These are phyloP conservation scores for Metarhizium sp. DNA, from an alignment of 2,329 filamentous ascomycete genomes.

Conservation along the genomic window DNA sequence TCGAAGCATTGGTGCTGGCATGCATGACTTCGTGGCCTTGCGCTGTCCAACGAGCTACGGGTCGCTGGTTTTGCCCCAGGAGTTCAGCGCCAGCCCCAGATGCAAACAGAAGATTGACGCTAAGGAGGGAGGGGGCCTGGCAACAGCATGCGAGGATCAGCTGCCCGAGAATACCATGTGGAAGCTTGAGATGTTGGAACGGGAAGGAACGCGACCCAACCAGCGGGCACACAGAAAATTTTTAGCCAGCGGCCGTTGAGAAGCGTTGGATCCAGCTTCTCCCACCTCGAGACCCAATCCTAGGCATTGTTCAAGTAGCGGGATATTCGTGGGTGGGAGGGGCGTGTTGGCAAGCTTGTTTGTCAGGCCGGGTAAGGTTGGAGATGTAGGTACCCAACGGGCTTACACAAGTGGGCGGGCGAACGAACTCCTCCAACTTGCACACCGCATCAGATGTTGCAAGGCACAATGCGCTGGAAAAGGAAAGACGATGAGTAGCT, in stretches of 20 bases:
- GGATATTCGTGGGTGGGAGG: not conserved
- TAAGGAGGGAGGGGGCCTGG: not conserved
- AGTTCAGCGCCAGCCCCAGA: not conserved
- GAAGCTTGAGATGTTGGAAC: not conserved
- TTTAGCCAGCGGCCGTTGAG: not conserved
- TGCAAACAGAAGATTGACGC: not conserved
- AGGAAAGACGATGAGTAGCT: not conserved
- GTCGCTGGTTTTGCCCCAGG: not conserved
- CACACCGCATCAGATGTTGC: constrained; percentile 3
- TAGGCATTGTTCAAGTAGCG: not conserved
- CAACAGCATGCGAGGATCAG: not conserved
- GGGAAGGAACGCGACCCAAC: not conserved
- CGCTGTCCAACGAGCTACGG: constrained; percentile 10
- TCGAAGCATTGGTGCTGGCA: constrained; percentile 12
- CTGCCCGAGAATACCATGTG: not conserved
- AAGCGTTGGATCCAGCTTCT: not conserved
- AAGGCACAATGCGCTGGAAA: not conserved
- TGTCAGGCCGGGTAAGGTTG: not conserved
- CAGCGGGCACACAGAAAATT: not conserved
- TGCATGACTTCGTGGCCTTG: constrained; percentile 22
- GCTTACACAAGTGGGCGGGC: not conserved
- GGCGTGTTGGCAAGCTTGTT: not conserved
- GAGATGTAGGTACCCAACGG: not conserved
- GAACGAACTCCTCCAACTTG: constrained; percentile 2
- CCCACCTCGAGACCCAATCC: not conserved